These are phyloP conservation scores for Chamaecyparis obtusa DNA, from an alignment of 75 land plant genomes.

Conservation along the genomic window DNA sequence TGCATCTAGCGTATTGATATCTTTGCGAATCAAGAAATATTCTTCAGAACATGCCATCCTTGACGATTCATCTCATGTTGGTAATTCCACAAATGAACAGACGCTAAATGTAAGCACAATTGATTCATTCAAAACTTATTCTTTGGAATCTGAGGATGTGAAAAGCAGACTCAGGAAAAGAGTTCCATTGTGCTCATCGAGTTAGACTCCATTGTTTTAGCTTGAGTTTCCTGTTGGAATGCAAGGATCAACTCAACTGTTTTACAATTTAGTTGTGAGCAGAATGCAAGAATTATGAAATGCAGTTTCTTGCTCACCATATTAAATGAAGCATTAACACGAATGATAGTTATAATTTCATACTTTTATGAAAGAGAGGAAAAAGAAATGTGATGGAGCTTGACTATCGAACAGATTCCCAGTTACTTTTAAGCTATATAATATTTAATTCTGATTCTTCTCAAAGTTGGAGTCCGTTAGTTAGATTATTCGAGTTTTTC, in stretches of 20 bases:
- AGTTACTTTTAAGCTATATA: neutral
- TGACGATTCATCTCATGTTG: neutral
- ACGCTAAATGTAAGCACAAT: neutral
- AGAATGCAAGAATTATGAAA: neutral
- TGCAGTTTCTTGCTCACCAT: neutral
- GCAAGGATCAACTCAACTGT: neutral
- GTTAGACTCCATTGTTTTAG: neutral
- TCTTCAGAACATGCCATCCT: constrained; percentile 30
- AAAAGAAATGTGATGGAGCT: neutral
- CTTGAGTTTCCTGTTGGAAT: constrained; percentile 1
- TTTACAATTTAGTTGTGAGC: neutral
- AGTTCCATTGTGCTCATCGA: neutral
- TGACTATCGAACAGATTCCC: neutral
- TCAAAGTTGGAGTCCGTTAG: neutral
- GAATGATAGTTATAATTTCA: neutral
- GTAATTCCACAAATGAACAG: neutral
- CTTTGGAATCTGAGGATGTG: neutral
- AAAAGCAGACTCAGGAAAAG: constrained; percentile 3
- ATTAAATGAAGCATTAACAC: neutral
- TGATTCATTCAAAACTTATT: neutral
- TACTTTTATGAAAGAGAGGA: neutral
- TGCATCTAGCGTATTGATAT: constrained; percentile 68
- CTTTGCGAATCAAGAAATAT: constrained; percentile 80
- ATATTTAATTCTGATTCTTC: neutral
- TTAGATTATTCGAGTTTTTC: neutral